A percentile compares a stretch with the other conserved stretches of the same genome.
Conservation (phyloP, 1,284 basidiomycete genomes). For the Coriolopsis trogii region DNA sequence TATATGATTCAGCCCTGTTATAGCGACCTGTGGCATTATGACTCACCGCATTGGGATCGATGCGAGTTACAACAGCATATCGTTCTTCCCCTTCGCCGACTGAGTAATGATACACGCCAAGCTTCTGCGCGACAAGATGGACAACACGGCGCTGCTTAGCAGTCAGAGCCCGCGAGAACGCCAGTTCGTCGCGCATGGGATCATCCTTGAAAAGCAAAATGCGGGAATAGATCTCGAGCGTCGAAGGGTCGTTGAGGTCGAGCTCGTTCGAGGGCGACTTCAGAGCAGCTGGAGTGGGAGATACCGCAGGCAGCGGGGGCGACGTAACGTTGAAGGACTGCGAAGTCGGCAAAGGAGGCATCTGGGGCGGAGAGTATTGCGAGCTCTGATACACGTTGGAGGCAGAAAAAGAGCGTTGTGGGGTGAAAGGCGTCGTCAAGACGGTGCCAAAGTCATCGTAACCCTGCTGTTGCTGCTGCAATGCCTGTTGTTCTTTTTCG, state of each 20-base stretch:
- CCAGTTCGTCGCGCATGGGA: constrained; percentile 95
- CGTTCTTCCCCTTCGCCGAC: constrained; percentile 92
- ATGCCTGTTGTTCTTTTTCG: constrained; percentile 70
- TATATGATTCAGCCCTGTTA: constrained; percentile 11
- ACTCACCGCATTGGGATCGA: constrained; percentile 73
- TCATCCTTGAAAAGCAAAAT: constrained; percentile 98
- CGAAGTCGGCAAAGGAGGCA: constrained; percentile 60
- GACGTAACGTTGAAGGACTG: constrained; percentile 54
- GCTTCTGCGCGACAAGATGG: constrained; percentile 94
- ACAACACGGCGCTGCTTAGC: constrained; percentile 91
- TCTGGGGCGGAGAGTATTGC: constrained; percentile 62
- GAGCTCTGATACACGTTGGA: constrained; percentile 59
- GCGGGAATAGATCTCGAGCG: constrained; percentile 96
- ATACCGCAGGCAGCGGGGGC: constrained; percentile 51
- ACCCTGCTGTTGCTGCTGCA: constrained; percentile 42
- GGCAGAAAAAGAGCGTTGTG: constrained; percentile 69
- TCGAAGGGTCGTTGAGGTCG: constrained; percentile 95
- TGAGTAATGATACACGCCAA: constrained; percentile 94
- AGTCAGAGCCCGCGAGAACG: constrained; percentile 86
- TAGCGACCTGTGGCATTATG: constrained; percentile 13
- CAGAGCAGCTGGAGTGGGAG: constrained; percentile 60
- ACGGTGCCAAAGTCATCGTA: constrained; percentile 74
- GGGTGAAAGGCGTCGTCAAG: constrained; percentile 52
- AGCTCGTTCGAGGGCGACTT: constrained; percentile 66
- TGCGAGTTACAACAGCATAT: constrained; percentile 90